A percentile compares a stretch with the other conserved stretches of the same genome.
phyloP scores from a whole-genome alignment of 805 yeast genomes.

The Wickerhamiella slavikovae region DNA sequence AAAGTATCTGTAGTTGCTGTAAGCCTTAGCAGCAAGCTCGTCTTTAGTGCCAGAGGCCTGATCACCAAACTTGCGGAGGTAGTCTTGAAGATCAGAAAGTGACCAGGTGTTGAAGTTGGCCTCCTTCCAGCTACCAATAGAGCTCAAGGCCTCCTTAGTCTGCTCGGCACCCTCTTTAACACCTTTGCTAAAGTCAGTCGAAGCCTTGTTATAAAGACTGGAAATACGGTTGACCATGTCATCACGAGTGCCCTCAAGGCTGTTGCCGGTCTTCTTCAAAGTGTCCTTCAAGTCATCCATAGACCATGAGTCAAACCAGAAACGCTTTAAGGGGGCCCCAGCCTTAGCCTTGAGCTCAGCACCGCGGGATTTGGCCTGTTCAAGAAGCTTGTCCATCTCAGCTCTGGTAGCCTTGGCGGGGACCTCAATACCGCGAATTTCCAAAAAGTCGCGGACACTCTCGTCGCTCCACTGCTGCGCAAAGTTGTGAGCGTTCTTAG shows the following conservation, averaged over 20 bases:
- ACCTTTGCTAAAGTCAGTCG: conserved; percentile 22
- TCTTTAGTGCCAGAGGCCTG: conserved; percentile 5
- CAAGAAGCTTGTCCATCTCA: conserved; percentile 22
- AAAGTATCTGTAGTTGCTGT: conserved; percentile 8
- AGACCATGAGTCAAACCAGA: conserved; percentile 36
- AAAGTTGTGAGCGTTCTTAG: conserved; percentile 1
- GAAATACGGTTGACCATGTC: conserved; percentile 27
- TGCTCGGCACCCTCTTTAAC: conserved; percentile 26
- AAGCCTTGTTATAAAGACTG: conserved; percentile 23
- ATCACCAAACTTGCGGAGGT: conserved; percentile 28
- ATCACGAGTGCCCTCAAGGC: conserved; percentile 24
- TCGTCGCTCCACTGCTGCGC: conserved; percentile 22
- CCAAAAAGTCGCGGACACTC: conserved; percentile 17
- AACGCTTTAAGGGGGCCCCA: conserved; percentile 11
- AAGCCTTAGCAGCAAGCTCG: conserved; percentile 11
- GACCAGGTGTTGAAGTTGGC: conserved; percentile 32
- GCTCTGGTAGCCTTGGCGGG: conserved; percentile 17
- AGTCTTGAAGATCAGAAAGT: conserved; percentile 31
- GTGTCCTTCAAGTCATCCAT: conserved; percentile 27
- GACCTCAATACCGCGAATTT: conserved; percentile 17
- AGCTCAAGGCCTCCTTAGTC: conserved; percentile 20
- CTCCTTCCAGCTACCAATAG: conserved; percentile 21
- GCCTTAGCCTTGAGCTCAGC: conserved; percentile 23
- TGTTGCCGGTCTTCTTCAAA: conserved; percentile 26
- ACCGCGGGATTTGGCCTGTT: conserved; percentile 21